Conservation (phyloP, 176 grass and related monocot species). For the Bothriochloa decipiens region DNA sequence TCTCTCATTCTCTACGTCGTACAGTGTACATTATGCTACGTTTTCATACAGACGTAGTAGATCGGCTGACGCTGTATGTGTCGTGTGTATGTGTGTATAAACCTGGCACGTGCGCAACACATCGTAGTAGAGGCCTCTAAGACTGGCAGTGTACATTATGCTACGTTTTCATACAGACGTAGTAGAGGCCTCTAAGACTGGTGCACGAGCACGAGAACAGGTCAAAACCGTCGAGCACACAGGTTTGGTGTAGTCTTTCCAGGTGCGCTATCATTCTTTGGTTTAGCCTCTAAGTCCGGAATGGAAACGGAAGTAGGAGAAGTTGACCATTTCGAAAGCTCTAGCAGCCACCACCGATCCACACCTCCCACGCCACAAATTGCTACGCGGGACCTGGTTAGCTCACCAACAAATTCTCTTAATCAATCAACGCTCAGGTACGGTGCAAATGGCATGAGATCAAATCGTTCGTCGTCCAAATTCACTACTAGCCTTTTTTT, state of each 20-base stretch:
- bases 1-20: not conserved
- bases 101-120: not conserved
- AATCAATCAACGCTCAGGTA: not conserved
- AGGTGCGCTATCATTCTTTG: too few species aligned
- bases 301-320: not conserved
- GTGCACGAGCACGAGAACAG: not conserved
- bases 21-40: not conserved
- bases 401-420: not conserved
- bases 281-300: too few species aligned
- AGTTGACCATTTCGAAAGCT: constrained; percentile 33
- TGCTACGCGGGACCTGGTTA: not conserved
- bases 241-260: not conserved
- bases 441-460: not conserved
- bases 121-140: too few species aligned
- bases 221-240: not conserved
- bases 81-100: not conserved
- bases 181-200: too few species aligned
- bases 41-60: not conserved
- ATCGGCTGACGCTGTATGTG: not conserved
- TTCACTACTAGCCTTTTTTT: not conserved
- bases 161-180: too few species aligned
- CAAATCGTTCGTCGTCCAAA: too few species aligned
- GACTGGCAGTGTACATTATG: too few species aligned
- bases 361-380: not conserved
- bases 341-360: not conserved